Base-by-base conservation (phyloP, 2,329 filamentous ascomycete species). In the Lachnellula hyalina region DNA sequence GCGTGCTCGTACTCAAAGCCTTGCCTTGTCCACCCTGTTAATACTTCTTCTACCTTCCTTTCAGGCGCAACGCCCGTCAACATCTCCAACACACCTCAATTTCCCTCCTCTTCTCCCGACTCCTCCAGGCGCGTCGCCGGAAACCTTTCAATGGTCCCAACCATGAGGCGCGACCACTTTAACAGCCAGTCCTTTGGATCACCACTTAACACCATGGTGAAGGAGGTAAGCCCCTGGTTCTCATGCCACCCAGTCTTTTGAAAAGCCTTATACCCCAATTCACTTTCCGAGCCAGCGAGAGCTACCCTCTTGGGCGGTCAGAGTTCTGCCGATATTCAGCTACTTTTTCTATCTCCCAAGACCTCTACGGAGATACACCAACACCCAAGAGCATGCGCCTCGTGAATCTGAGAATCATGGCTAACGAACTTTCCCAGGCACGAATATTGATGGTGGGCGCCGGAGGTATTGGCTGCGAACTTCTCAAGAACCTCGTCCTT, bases 401-500 rank as follows among this genome's bases (percentile, higher is more conserved):
- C 47, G 46, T 57, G 49, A 56, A 56, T 40, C 35, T 49, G 44
- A 49, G 47, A 44, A 28, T 25, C 14, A 32, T 38, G 21, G 67
- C 74, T 76, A 66, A 77, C 67, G 47, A 42, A 42, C 57, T 49
- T 52, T 54, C 57, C 57, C 73, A 96, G 91, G 83, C 90, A 58
- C 88, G 86, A 60, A 87, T 96, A 51, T 80, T 99, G 55, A 90
- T 99, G 78, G 93, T 99, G 54, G 94, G 94, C 66, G 94, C 94
- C 53, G 94, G 94, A 59, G 94, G 94, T 59, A 99, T 99, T 69
- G 94, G 94, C 65, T 99, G 94, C 75, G 94, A 99, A 75, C 81
- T 99, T 7, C 83, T 99, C 61, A 99, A 99, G 78, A 96, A 97
- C 72, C 84, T 99, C 54, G 90, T 93, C 45, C 85, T 96, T 48